Base-by-base conservation (phyloP, 352 stramenopile species). In the Globisporangium emineosum region DNA sequence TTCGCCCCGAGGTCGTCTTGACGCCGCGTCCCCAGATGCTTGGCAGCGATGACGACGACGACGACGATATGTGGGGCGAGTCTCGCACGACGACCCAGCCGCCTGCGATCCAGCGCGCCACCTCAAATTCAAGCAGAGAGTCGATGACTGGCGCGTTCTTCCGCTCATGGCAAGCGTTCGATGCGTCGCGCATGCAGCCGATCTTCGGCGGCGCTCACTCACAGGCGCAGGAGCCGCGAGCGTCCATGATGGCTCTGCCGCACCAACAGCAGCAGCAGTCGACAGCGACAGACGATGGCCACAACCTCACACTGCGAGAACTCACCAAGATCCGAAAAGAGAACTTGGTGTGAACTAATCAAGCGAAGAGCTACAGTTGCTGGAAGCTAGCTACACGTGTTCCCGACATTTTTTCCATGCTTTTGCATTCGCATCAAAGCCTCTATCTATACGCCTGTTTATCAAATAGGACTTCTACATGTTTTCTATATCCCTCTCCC, bases 101-200 rank as follows among this genome's bases (percentile, higher is more conserved):
- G n/a, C 74, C 69, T 2, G 54, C 66, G 7, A 80, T 78, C 57
- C 69, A 64, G 40, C 72, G 70, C 27, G 59, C 65, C 52, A 57
- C 63, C 17, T 69, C 76, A 3, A 60, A 73, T 21, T 62, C 71
- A n/a, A 68, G 64, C 35, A 73, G 69, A 3, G 76, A 89, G 57
- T 88, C 76, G 17, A 69, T 78, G 37, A 89, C 77, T 1, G 73
- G 76, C 21, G 71, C 76, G 37, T 89, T 93, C 61, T 90, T 93
- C 67, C 85, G 81, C 21, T 81, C 74, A 45, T 95, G 86, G 86
- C 80, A 93, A 66, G 71, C 72, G 10, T 91, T 95, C 64, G 86
- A 95, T 63, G 72, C 72, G 30, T 78, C 73, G 49, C 92, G 88
- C 71, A 86, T 95, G 78, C 84, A 93, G 64, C 86, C 83, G 17